Evolutionary conservation across 495 filamentous ascomycete genomes (phyloP).

Genomic region (Pyronema omphalodes): DNA sequence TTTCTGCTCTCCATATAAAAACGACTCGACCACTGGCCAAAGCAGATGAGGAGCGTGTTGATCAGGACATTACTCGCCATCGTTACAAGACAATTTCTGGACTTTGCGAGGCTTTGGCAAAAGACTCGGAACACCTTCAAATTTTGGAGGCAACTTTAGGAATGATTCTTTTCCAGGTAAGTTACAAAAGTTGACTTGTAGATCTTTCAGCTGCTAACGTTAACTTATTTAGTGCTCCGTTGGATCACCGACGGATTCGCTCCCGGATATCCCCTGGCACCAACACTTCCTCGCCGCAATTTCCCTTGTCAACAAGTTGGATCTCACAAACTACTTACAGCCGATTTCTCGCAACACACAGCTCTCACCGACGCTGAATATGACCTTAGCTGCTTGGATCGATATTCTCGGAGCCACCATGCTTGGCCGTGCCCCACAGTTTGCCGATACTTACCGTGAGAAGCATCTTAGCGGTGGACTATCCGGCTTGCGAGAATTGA

Average conservation of each 20-base stretch:
- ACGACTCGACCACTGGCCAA: conserved; percentile 42
- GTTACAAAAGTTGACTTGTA: background rate
- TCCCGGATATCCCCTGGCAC: conserved; percentile 91
- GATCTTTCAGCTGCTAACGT: background rate
- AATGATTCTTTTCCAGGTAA: conserved; percentile 81
- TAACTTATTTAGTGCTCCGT: conserved; percentile 42
- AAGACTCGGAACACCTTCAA: conserved; percentile 63
- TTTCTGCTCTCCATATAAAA: conserved; percentile 88
- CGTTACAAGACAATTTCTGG: conserved; percentile 73
- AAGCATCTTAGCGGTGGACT: conserved; percentile 61
- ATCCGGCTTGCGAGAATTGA: conserved; percentile 71
- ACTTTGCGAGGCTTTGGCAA: conserved; percentile 64
- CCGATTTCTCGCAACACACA: conserved; percentile 35
- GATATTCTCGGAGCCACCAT: conserved; percentile 93
- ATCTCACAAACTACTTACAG: conserved; percentile 47
- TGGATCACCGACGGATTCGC: conserved; percentile 61
- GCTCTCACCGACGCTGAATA: conserved; percentile 70
- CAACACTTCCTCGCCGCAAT: conserved; percentile 88
- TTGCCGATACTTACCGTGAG: conserved; percentile 79
- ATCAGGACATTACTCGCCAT: conserved; percentile 86
- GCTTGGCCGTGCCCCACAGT: conserved; percentile 63
- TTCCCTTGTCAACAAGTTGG: conserved; percentile 64
- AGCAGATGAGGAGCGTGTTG: conserved; percentile 51
- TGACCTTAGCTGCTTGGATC: conserved; percentile 89
- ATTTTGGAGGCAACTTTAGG: conserved; percentile 88